Evolutionary conservation across 2,329 filamentous ascomycete genomes (phyloP).

Genomic region (Aspergillus niger): DNA sequence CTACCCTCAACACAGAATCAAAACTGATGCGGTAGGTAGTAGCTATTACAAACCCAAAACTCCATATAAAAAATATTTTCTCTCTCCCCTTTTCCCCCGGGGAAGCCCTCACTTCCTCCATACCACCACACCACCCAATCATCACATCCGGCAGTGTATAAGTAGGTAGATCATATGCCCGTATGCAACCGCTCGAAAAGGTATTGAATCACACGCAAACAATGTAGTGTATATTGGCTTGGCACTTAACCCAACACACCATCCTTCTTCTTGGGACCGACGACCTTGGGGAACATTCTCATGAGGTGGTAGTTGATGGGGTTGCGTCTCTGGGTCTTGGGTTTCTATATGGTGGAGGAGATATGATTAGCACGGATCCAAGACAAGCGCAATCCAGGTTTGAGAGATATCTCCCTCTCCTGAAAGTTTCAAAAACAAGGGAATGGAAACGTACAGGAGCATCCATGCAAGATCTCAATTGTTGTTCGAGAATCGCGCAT

Average conservation of each 20-base stretch:
- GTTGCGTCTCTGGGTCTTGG: constrained; percentile 63
- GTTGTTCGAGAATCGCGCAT: constrained; percentile 62
- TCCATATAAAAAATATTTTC: constrained; percentile 8
- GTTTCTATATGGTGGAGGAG: constrained; percentile 50
- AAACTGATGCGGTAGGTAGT: background rate
- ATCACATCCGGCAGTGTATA: too few species aligned
- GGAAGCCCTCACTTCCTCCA: too few species aligned
- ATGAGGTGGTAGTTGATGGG: constrained; percentile 89
- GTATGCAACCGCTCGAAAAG: background rate
- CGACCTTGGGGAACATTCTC: constrained; percentile 73
- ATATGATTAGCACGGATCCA: background rate
- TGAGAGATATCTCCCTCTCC: too few species aligned
- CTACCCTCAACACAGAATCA: background rate
- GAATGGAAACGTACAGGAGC: constrained; percentile 59
- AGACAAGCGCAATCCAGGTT: too few species aligned
- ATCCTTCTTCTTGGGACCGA: constrained; percentile 69
- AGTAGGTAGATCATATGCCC: background rate
- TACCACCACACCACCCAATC: too few species aligned
- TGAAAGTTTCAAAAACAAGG: too few species aligned
- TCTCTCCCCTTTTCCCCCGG: background rate
- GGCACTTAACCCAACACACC: constrained; percentile 36
- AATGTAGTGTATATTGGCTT: background rate
- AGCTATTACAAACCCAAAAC: constrained; percentile 11
- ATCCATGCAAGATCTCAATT: constrained; percentile 75
- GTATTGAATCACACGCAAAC: constrained; percentile 1